Base-by-base conservation (phyloP, 257 asterid genomes). In the Solanum peruvianum region DNA sequence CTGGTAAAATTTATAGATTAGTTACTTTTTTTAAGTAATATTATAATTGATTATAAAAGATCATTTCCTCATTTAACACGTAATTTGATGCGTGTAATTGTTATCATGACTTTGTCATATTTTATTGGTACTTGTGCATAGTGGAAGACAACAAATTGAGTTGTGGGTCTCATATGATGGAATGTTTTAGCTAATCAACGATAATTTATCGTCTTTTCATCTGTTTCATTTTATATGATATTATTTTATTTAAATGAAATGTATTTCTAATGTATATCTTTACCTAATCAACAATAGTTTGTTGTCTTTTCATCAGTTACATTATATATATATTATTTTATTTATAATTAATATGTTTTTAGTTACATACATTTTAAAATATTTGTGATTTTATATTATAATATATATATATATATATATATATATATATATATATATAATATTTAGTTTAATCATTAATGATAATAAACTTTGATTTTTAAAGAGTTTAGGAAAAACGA, bases 201-300 rank as follows among this genome's bases (percentile, higher is more conserved):
- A 14, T 0, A 2, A n/a, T 4, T 25, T 25, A 0, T 9, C 9
- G 9, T 69, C 0, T 9, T 1, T 9, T 18, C 4, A 9, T 71
- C 47, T 18, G 27, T 71, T 71, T 71, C 47, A 71, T 35, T 33
- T 71, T 71, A 71, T 69, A 69, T 69, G 76, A 69, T 7, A 15
- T 1, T 29, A 69, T 13, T 10, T 39, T 39, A 39, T 39, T 39
- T 39, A 7, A 39, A 39, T 7, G 2, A 7, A 39, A 39, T 7
- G 0, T 7, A 7, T 39, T 7, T 39, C 0, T 39, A 39, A 39
- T 39, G 0, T 47, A 14, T 47, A 47, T 14, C 3, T 47, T 47
- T 4, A 47, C 56, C 56, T 47, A 47, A 47, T 47, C 56, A 47
- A 47, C 56, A 47, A 47, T 2, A 47, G 15, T 47, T 4, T 14